Base-by-base conservation (phyloP, 805 yeast species). In the Wickerhamiella azyma region DNA sequence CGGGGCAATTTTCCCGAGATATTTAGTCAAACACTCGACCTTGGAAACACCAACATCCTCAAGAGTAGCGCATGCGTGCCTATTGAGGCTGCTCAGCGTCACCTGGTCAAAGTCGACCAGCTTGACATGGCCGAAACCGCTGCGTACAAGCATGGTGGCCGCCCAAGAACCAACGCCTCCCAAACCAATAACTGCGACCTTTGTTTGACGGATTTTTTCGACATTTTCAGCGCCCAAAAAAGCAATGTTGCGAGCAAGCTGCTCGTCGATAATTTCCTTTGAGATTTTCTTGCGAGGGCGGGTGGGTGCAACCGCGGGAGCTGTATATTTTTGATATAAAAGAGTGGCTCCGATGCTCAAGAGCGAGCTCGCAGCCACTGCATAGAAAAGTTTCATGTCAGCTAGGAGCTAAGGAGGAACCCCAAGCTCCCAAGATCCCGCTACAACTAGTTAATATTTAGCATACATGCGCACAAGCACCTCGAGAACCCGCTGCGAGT, bases 91-190 rank as follows among this genome's bases (percentile, higher is more conserved):
- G 42, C 94, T 82, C 49, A 92, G 68, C 1, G 96, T 78, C 24
- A 92, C 96, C 66, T 92, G 99, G 63, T 92, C 99, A 60, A 92
- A 92, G 64, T 92, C 99, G 45, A 92, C 77, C 47, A 92, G 71
- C 54, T 86, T 73, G 45, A 92, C 61, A 49, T 75, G 73, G 17
- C 81, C 79, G 35, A 88, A 79, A 13, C 99, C 99, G 14, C 94
- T 83, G 56, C 99, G 77, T 1, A 83, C 81, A 47, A 92, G 70
- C 82, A 94, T 85, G 9, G 94, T 81, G 10, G 82, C 79, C 19
- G 81, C 94, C 89, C 96, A 88, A 0, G 96, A 88, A 2, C 99
- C 99, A 36, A 92, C 99, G 48, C 99, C 99, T 48, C 99, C 99
- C 14, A 89, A 92, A 26, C 99, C 98, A 10, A 77, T 81, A 13